phyloP scores from a whole-genome alignment of 1,139 yeast genomes.

The Geotrichum aggregatum region DNA sequence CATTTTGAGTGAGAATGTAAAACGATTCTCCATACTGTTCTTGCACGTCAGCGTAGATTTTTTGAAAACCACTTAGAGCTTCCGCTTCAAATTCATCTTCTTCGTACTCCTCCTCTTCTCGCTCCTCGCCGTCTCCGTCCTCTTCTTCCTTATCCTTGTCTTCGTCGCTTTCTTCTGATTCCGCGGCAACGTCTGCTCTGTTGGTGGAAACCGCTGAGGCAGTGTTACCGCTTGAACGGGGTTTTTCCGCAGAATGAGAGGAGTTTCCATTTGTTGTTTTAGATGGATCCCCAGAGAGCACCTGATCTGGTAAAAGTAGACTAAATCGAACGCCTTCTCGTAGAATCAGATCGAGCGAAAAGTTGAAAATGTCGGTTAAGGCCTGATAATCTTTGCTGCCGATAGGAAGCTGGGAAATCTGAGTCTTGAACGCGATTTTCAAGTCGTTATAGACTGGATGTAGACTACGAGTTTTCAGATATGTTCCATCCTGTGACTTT shows the following conservation, averaged over 20 bases:
- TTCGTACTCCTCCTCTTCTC: slow-evolving; percentile 23
- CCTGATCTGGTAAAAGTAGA: slow-evolving; percentile 31
- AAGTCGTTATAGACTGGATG: slow-evolving; percentile 62
- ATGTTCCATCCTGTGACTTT: slow-evolving; percentile 17
- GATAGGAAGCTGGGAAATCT: slow-evolving; percentile 48
- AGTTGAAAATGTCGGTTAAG: slow-evolving; percentile 66
- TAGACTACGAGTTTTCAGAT: slow-evolving; percentile 17
- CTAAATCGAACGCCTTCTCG: slow-evolving; percentile 62
- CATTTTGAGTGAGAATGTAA: slow-evolving; percentile 46
- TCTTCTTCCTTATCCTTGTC: slow-evolving; percentile 18
- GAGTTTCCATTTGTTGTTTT: slow-evolving; percentile 21
- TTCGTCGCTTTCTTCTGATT: slow-evolving; percentile 25
- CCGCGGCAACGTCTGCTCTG: slow-evolving; percentile 7
- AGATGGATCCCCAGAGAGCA: slow-evolving; percentile 17
- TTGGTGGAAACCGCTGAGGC: slow-evolving; percentile 21
- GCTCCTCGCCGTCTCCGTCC: slow-evolving; percentile 17
- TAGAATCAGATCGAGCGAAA: slow-evolving; percentile 62
- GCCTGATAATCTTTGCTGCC: slow-evolving; percentile 57
- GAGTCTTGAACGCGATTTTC: slow-evolving; percentile 55
- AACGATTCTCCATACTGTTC: slow-evolving; percentile 63
- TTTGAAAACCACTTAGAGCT: slow-evolving; percentile 57
- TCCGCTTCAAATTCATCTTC: slow-evolving; percentile 36
- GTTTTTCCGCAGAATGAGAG: slow-evolving; percentile 18
- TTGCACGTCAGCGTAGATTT: slow-evolving; percentile 57
- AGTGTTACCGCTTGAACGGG: slow-evolving; percentile 17